Conservation (phyloP, 768 basidiomycete genomes). For the Termitomyces sp. region DNA sequence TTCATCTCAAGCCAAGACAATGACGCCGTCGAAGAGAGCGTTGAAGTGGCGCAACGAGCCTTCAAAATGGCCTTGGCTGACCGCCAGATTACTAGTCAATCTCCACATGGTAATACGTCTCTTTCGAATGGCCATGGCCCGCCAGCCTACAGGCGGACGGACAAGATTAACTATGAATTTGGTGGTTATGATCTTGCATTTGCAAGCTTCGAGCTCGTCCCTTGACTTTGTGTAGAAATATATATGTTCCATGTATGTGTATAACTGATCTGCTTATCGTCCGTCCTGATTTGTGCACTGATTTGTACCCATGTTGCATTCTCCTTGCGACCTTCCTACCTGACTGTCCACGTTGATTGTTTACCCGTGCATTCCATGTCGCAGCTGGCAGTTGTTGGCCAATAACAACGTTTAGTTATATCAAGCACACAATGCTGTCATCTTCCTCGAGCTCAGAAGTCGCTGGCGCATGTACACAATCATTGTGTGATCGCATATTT, state of each 20-base stretch:
- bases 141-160: constrained; percentile 71
- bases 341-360: background rate
- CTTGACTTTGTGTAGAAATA: constrained; percentile 5
- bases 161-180: constrained; percentile 98
- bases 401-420: background rate
- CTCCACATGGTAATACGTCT: background rate
- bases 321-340: background rate
- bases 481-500: background rate
- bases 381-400: too few species aligned
- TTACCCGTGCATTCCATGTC: too few species aligned
- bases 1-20: constrained; percentile 77
- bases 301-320: background rate
- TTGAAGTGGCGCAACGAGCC: constrained; percentile 71
- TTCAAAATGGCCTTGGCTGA: constrained; percentile 64
- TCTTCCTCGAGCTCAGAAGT: background rate
- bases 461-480: background rate
- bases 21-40: constrained; percentile 46
- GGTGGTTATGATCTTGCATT: constrained; percentile 90
- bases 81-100: background rate
- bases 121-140: background rate
- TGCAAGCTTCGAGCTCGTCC: constrained; percentile 67
- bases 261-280: background rate
- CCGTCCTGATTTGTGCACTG: background rate
- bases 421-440: too few species aligned
- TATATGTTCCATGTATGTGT: background rate